These are phyloP conservation scores for Colletotrichum theobromicola DNA, from an alignment of 2,329 filamentous ascomycete species.

Conservation along the genomic window DNA sequence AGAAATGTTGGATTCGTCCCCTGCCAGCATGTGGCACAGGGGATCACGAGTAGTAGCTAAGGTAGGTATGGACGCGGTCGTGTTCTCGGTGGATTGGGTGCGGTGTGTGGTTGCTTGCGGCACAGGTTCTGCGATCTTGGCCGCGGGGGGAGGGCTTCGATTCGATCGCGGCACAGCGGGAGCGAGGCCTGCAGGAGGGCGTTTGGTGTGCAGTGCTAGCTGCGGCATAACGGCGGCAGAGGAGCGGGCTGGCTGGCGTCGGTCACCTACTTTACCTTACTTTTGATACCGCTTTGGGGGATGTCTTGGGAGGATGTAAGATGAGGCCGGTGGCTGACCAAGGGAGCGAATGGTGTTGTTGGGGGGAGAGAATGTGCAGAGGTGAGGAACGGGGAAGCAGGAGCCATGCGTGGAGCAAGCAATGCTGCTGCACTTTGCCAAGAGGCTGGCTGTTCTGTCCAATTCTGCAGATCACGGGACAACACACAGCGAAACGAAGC, in stretches of 20 bases:
- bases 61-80: background rate
- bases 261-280: background rate
- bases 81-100: background rate
- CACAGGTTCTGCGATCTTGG: background rate
- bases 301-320: background rate
- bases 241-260: too few relatives aligned
- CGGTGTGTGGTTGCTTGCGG: background rate
- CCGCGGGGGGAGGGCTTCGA: background rate
- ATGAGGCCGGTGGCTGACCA: conserved; percentile 11
- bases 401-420: background rate
- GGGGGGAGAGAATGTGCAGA: too few relatives aligned
- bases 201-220: background rate
- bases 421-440: background rate
- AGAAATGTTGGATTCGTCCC: background rate
- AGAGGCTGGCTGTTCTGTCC: background rate
- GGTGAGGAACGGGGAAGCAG: background rate
- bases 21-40: background rate
- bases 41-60: too few relatives aligned
- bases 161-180: background rate
- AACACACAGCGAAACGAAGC: background rate
- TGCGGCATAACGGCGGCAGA: background rate
- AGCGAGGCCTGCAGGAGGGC: background rate
- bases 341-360: background rate
- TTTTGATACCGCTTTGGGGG: background rate
- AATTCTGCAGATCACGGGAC: background rate